A percentile compares a stretch with the other conserved stretches of the same genome.
phyloP scores from a whole-genome alignment of 2,329 filamentous ascomycete genomes.

The Calonectria fujianensis region DNA sequence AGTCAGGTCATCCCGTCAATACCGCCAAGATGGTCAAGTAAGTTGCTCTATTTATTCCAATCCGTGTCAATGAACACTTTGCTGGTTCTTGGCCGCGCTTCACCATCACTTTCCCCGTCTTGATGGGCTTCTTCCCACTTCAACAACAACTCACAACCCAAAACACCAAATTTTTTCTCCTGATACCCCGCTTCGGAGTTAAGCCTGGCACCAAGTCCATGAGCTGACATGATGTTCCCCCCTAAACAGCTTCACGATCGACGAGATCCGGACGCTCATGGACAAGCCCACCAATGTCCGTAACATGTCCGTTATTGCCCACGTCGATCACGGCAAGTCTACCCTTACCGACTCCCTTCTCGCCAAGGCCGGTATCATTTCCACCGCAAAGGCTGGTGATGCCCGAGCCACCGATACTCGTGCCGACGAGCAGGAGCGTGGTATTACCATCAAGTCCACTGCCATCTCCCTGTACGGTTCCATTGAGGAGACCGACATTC shows the following conservation, averaged over 20 bases:
- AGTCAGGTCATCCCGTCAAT: conserved; percentile 70
- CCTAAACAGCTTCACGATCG: conserved; percentile 92
- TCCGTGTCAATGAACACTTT: conserved; percentile 31
- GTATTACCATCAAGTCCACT: conserved; percentile 99
- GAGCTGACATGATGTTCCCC: conserved; percentile 69
- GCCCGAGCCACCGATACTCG: conserved; percentile 97
- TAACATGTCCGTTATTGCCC: conserved; percentile 99
- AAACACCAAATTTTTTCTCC: conserved; percentile 54
- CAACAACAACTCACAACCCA: conserved; percentile 22
- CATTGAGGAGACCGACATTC: conserved; percentile 90
- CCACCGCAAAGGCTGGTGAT: conserved; percentile 96
- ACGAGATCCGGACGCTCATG: conserved; percentile 88
- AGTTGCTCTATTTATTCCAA: conserved; percentile 68
- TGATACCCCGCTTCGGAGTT: conserved; percentile 64
- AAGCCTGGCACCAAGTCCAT: conserved; percentile 55
- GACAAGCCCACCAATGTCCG: conserved; percentile 85
- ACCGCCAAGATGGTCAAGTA: conserved; percentile 99
- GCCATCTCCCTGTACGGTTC: conserved; percentile 98
- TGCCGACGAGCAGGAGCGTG: conserved; percentile 98
- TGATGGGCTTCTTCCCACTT: conserved; percentile 18
- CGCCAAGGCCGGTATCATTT: conserved; percentile 99
- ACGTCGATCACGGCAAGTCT: conserved; percentile 99
- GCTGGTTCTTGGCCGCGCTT: conserved; percentile 17
- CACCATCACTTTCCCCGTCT: conserved; percentile 18
- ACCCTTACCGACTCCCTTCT: conserved; percentile 99